Evolutionary conservation across 129 eudicot genomes (phyloP), one percentile per base, ranked within the genome.

Genomic region (Tagetes patula): DNA sequence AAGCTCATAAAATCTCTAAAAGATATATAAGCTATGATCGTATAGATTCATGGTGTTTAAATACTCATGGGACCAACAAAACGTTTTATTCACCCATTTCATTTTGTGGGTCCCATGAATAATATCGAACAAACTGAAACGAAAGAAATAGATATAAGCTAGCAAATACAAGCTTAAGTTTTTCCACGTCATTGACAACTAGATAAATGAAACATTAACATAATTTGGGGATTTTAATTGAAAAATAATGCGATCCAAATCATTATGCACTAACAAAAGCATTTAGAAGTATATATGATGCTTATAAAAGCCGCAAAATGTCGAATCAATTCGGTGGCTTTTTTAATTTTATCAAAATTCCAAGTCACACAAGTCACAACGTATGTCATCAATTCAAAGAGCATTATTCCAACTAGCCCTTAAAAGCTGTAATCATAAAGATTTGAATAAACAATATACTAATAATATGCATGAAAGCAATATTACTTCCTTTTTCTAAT

Each of bases 231-330:
- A 43, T 36, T 54, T 78, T 50, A 43, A 65, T 69, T 43, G 52
- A 43, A 71, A 63, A 14, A n/a, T 71, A 71, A 79, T 79, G 78
- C 63, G 45, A 72, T 56, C 78, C 82, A 72, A 65, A 72, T 79
- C 77, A 72, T 79, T 79, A n/a, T 64, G 73, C 82, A 79, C 78
- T 65, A 65, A 65, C 11, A 78, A 79, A 79, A 72, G 77, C 60
- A 10, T 6, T 11, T 42, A 11, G 34, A 72, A 65, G 82, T 33
- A 27, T 72, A 65, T 65, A 79, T 64, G 68, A 79, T 65, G 69
- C 74, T 65, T 72, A 72, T 33, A 45, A 78, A 78, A 78, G 82
- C 77, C 73, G 8, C 73, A 71, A 63, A 64, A 27, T 55, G 60
- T 76, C 66, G 36, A 65, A 68, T 45, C 39, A 38, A 31, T 58